Conservation (phyloP, 768 basidiomycete species). For the Favolaschia claudopus region DNA sequence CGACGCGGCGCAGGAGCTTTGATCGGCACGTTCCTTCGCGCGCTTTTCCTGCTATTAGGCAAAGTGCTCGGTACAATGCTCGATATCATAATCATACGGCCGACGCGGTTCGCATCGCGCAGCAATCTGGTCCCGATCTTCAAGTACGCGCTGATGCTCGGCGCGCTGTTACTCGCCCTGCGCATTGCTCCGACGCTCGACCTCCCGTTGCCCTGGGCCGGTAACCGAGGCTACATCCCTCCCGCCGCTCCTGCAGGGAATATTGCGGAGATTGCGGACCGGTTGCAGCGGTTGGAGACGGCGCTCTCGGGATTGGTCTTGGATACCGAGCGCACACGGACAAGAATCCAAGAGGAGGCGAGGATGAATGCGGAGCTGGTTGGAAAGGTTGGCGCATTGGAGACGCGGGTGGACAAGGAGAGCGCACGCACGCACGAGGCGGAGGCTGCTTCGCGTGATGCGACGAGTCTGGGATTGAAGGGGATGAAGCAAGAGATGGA, state of each 20-base stretch:
- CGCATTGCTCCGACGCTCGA: conserved; percentile 43
- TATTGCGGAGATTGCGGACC: conserved; percentile 67
- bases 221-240: conserved; percentile 50
- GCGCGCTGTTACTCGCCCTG: conserved; percentile 38
- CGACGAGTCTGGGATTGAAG: conserved; percentile 53
- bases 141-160: conserved; percentile 45
- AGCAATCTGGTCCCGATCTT: conserved; percentile 40
- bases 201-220: conserved; percentile 29
- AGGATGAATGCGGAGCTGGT: conserved; percentile 59
- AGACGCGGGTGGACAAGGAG: conserved; percentile 51
- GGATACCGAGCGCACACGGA: conserved; percentile 59
- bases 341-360: conserved; percentile 60
- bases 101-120: conserved; percentile 48
- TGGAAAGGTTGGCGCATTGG: conserved; percentile 62
- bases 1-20: conserved; percentile 43
- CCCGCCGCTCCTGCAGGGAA: conserved; percentile 70
- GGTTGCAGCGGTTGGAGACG: conserved; percentile 69
- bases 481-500: conserved; percentile 65
- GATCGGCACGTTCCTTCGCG: conserved; percentile 49
- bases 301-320: conserved; percentile 66
- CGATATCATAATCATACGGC: conserved; percentile 58
- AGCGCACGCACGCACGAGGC: conserved; percentile 57
- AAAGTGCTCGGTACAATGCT: conserved; percentile 56
- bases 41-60: conserved; percentile 52
- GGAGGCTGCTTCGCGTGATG: conserved; percentile 55